These are phyloP conservation scores for Flaveria robusta DNA, from an alignment of 129 eudicot species.

Conservation along the genomic window DNA sequence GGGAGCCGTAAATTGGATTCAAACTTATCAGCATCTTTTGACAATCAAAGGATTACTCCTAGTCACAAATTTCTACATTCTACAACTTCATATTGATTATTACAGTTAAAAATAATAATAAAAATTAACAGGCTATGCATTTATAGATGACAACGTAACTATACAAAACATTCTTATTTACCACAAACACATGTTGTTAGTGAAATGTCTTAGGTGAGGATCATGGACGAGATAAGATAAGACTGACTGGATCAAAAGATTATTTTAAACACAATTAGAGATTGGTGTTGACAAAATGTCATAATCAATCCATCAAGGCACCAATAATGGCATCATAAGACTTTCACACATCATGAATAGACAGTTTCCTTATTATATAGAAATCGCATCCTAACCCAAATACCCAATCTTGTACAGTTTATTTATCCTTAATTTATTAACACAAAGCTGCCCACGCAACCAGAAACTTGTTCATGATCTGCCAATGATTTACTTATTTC, in stretches of 20 bases:
- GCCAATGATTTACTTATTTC: not conserved
- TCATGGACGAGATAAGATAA: not conserved
- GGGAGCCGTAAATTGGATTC: not conserved
- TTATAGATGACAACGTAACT: slow-evolving; percentile 1
- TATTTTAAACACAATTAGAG: slow-evolving; percentile 8
- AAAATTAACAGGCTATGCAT: not conserved
- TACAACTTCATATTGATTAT: not conserved
- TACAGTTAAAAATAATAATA: not conserved
- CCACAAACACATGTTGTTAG: not conserved
- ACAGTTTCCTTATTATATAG: slow-evolving; percentile 27
- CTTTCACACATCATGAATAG: slow-evolving; percentile 20
- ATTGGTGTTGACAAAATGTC: slow-evolving; percentile 22
- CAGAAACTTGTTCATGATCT: slow-evolving; percentile 10
- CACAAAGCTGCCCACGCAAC: slow-evolving; percentile 15
- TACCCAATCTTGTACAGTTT: not conserved
- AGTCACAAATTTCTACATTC: not conserved
- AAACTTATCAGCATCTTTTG: not conserved
- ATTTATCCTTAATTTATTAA: slow-evolving; percentile 16
- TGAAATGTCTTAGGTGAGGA: not conserved
- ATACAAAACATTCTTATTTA: not conserved
- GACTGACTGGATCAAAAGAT: slow-evolving; percentile 2
- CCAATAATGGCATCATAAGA: slow-evolving; percentile 32
- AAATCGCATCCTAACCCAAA: slow-evolving; percentile 20
- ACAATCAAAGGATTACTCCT: slow-evolving; percentile 8
- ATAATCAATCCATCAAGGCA: slow-evolving; percentile 29